Conservation (phyloP, 163 green algal genomes). For the Scenedesmus sp. region DNA sequence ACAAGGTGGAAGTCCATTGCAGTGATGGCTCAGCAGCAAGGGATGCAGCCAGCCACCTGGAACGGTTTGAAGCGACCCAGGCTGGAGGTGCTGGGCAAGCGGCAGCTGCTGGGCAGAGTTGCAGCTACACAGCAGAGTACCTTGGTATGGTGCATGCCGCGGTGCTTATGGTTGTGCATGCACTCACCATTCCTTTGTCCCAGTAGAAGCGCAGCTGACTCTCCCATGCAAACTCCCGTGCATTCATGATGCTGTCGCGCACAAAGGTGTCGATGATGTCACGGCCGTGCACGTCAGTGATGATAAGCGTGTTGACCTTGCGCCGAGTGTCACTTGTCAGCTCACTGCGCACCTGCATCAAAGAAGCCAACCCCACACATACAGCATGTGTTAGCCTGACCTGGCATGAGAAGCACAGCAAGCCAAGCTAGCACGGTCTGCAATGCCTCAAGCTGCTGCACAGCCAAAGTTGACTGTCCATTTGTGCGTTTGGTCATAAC, state of each 20-base stretch:
- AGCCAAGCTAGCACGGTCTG: no score
- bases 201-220: constrained; percentile 93
- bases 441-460: no score
- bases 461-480: no score
- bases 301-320: constrained; percentile 95
- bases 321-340: constrained; percentile 80
- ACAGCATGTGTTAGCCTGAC: background rate
- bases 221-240: constrained; percentile 92
- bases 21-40: background rate
- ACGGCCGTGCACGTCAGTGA: constrained; percentile 91
- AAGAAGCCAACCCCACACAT: background rate
- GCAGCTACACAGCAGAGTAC: no score
- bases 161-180: no score
- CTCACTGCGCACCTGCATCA: constrained; percentile 74
- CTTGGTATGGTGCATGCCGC: no score
- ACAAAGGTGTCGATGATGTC: constrained; percentile 94
- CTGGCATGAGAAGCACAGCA: constrained; percentile 82
- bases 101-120: no score
- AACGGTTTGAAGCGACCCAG: no score
- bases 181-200: constrained; percentile 75
- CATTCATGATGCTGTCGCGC: constrained; percentile 89
- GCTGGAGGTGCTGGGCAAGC: no score
- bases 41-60: background rate
- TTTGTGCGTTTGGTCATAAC: no score
- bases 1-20: no score